A percentile compares a stretch with the other conserved stretches of the same genome.
Conservation (phyloP, 1,284 basidiomycete genomes). For the Ceratobasidium sp. region DNA sequence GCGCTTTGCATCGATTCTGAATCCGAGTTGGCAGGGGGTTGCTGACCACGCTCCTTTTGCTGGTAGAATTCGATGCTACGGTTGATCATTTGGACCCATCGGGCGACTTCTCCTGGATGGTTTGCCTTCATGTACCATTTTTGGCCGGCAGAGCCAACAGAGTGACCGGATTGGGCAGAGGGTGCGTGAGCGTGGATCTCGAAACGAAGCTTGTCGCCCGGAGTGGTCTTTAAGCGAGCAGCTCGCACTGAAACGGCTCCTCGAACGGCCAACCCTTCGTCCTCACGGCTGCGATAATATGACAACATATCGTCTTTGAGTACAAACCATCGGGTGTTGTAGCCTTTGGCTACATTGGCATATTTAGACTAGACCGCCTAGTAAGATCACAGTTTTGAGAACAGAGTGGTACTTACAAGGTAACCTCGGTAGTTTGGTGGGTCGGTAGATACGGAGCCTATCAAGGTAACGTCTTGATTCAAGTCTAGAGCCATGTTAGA, state of each 20-base stretch:
- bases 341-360: conserved; percentile 88
- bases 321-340: conserved; percentile 94
- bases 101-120: conserved; percentile 84
- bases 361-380: conserved; percentile 69
- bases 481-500: conserved; percentile 58
- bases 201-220: conserved; percentile 74
- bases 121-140: conserved; percentile 93
- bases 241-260: conserved; percentile 90
- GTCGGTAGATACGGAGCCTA: conserved; percentile 58
- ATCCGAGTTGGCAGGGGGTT: conserved; percentile 31
- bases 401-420: conserved; percentile 48
- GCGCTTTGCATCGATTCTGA: conserved; percentile 42
- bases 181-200: conserved; percentile 69
- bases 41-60: conserved; percentile 31
- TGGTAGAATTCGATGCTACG: conserved; percentile 72
- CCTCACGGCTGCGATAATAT: conserved; percentile 91
- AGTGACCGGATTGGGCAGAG: conserved; percentile 46
- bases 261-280: conserved; percentile 85
- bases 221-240: conserved; percentile 64
- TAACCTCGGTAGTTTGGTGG: conserved; percentile 79
- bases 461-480: conserved; percentile 75
- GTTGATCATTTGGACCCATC: conserved; percentile 82
- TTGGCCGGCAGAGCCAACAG: conserved; percentile 53
- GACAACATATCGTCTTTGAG: conserved; percentile 85
- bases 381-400: background rate